Base-by-base conservation (phyloP, 129 eudicot genomes). In the Centella asiatica region DNA sequence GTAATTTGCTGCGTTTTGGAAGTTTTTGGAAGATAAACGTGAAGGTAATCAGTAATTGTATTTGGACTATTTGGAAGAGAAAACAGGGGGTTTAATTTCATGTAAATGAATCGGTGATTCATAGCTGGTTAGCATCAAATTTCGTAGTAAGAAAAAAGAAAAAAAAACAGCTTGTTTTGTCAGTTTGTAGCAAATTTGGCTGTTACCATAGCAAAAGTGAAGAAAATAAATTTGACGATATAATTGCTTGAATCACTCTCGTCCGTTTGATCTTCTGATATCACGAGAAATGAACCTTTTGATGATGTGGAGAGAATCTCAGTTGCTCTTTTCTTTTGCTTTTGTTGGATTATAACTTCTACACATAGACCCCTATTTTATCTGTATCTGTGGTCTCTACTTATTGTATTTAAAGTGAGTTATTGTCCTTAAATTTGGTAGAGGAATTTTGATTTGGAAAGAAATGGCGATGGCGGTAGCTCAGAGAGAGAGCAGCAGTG, bases 381-480 rank as follows among this genome's bases (percentile, higher is more conserved):
- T 4, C 6, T 15, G 15, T 11, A 12, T 12, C 5, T 2, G n/a
- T 15, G 13, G 15, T 44, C 48, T 12, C 9, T 44, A 3, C 14
- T 2, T 44, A 13, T 44, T 1, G 48, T 44, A 2, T 44, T 44
- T 17, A 4, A 8, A 5, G 10, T 29, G 22, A 15, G 39, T 2
- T 23, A 1, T 26, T 52, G 39, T 28, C 4, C 11, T 34, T 58
- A 19, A 33, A 40, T 31, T 34, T 46, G 6, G 25, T 17, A 46
- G 23, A 14, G 24, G 51, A n/a, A n/a, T 46, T 46, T 18, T 46
- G 23, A 42, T 59, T 50, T 59, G 27, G 64, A 29, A 5, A 68
- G 68, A 78, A 85, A 88, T 90, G 95, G 95, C 93, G 46, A 90
- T 90, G 95, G 88, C 75, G 61, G 82, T 71, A 65, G 70, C 76